Evolutionary conservation across 768 basidiomycete genomes (phyloP).

Genomic region (Termitomyces sp.): DNA sequence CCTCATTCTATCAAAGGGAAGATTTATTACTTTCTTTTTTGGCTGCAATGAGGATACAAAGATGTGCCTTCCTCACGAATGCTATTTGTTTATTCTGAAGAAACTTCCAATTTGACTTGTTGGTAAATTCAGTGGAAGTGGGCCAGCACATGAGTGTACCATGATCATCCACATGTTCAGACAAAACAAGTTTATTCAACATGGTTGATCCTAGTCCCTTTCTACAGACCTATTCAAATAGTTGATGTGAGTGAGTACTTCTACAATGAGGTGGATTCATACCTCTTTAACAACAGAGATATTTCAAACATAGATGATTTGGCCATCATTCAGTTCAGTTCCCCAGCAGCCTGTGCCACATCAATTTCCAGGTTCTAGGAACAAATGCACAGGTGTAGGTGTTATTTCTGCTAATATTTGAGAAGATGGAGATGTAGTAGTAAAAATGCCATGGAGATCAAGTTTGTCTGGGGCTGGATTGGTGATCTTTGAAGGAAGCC

Average conservation of each 20-base stretch:
- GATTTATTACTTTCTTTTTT: no score
- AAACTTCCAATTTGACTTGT: slow-evolving; percentile 3
- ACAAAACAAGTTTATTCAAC: slow-evolving; percentile 18
- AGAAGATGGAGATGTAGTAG: no score
- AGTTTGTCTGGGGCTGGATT: no score
- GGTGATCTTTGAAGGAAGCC: no score
- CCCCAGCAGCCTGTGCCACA: slow-evolving; percentile 31
- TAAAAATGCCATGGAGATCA: no score
- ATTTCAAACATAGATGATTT: slow-evolving; percentile 24
- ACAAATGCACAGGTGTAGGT: slow-evolving; percentile 12
- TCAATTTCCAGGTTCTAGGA: slow-evolving; percentile 24
- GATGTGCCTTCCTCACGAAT: slow-evolving; percentile 11
- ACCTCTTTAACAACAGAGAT: slow-evolving; percentile 23
- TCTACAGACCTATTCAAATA: slow-evolving; percentile 10
- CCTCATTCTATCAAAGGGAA: no score
- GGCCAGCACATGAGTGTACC: slow-evolving; percentile 23
- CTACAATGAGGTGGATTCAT: background rate
- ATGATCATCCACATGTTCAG: slow-evolving; percentile 11
- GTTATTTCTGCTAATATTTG: no score
- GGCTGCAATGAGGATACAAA: no score
- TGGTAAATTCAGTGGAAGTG: slow-evolving; percentile 12
- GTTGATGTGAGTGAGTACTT: background rate
- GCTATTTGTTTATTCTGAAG: slow-evolving; percentile 4
- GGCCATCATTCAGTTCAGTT: slow-evolving; percentile 23
- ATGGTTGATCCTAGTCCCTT: slow-evolving; percentile 19